Evolutionary conservation across 495 filamentous ascomycete genomes (phyloP).

Genomic region (Choiromyces venosus): DNA sequence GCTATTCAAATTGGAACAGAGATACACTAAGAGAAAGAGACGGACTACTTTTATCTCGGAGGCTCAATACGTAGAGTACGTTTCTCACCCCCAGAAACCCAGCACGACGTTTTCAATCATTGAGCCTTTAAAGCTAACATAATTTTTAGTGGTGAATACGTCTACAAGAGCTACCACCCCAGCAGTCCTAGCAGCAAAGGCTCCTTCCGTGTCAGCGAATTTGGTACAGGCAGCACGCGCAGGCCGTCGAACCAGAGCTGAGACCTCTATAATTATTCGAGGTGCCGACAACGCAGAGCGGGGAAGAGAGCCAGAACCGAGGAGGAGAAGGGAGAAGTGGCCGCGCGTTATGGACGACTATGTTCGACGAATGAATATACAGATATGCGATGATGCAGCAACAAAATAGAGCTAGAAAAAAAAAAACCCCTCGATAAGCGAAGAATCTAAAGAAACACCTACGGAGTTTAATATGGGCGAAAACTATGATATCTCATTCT

Average conservation of each 20-base stretch:
- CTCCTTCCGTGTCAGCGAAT: conserved; percentile 34
- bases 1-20: conserved; percentile 86
- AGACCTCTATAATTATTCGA: conserved; percentile 10
- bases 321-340: neutral
- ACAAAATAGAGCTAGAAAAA: neutral
- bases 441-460: neutral
- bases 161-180: conserved; percentile 38
- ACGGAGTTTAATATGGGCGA: neutral
- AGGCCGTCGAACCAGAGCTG: conserved; percentile 32
- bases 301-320: neutral
- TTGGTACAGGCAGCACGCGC: conserved; percentile 29
- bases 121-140: conserved; percentile 7
- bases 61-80: conserved; percentile 86
- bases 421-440: neutral
- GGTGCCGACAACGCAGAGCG: conserved; percentile 1
- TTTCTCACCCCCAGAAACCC: conserved; percentile 52
- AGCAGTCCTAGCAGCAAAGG: conserved; percentile 33
- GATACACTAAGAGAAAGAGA: conserved; percentile 79
- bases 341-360: neutral
- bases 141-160: conserved; percentile 34
- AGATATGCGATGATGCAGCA: neutral
- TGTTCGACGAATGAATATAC: conserved; percentile 2
- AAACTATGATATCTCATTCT: neutral
- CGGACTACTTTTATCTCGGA: conserved; percentile 80
- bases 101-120: neutral